A percentile compares a stretch with the other conserved stretches of the same genome.
Conservation (phyloP, 306 rosid species). For the Inga leiocalycina region DNA sequence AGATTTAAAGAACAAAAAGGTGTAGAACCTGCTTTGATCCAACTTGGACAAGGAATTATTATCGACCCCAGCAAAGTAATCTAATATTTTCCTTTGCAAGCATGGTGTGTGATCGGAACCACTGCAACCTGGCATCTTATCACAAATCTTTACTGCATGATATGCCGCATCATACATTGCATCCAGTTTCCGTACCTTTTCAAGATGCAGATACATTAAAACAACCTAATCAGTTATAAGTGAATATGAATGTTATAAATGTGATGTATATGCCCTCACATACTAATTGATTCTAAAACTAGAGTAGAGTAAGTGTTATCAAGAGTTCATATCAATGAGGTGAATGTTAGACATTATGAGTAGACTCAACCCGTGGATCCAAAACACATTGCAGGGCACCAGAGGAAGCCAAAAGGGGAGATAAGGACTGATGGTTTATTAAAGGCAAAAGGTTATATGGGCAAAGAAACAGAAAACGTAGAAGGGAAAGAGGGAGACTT, state of each 20-base stretch:
- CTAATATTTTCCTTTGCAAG: slow-evolving; percentile 71
- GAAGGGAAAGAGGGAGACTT: neutral
- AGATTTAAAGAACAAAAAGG: slow-evolving; percentile 16
- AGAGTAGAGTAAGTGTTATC: neutral
- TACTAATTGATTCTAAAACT: slow-evolving; percentile 2
- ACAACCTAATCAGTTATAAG: slow-evolving; percentile 12
- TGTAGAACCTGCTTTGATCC: slow-evolving; percentile 73
- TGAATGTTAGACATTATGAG: slow-evolving; percentile 9
- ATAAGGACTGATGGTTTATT: neutral
- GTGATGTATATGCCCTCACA: slow-evolving; percentile 1
- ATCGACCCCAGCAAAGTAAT: slow-evolving; percentile 71
- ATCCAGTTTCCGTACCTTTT: slow-evolving; percentile 82
- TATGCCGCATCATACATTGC: slow-evolving; percentile 75
- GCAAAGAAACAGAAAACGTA: neutral
- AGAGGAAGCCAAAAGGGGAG: neutral
- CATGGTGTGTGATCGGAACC: slow-evolving; percentile 72
- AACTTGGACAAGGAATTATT: slow-evolving; percentile 52
- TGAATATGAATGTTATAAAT: neutral
- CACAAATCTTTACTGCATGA: slow-evolving; percentile 61
- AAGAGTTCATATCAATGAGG: slow-evolving; percentile 23
- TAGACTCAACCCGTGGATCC: neutral
- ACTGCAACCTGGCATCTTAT: slow-evolving; percentile 66
- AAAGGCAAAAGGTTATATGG: neutral
- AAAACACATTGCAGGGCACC: neutral
- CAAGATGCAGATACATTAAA: slow-evolving; percentile 37